Evolutionary conservation across 2,329 filamentous ascomycete species (phyloP).

Genomic region (Cordyceps cicadae): DNA sequence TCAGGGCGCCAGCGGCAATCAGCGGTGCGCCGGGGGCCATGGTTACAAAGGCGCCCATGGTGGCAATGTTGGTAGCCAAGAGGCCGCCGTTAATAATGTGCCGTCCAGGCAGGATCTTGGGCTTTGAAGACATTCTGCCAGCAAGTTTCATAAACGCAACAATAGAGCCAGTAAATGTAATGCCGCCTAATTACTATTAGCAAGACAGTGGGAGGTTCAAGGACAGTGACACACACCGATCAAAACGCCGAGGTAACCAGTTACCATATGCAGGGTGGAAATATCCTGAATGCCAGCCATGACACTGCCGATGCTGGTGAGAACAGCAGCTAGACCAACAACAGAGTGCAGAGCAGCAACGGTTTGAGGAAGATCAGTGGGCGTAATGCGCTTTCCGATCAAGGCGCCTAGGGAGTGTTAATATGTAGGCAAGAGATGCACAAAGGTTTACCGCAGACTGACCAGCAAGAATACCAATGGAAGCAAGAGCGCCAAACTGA

Average conservation of each 20-base stretch:
- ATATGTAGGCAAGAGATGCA: neutral
- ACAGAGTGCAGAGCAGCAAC: constrained; percentile 85
- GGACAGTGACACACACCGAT: constrained; percentile 46
- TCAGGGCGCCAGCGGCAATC: constrained; percentile 70
- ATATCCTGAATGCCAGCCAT: constrained; percentile 64
- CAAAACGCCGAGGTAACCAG: constrained; percentile 76
- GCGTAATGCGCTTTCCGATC: constrained; percentile 79
- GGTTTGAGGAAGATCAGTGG: constrained; percentile 80
- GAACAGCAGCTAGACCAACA: constrained; percentile 77
- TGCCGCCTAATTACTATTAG: constrained; percentile 43
- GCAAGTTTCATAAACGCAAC: constrained; percentile 84
- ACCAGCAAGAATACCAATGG: constrained; percentile 59
- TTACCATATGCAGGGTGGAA: constrained; percentile 74
- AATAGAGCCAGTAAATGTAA: constrained; percentile 86
- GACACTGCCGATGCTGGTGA: constrained; percentile 83
- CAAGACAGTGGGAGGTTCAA: neutral
- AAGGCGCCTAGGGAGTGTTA: constrained; percentile 45
- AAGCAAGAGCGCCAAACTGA: constrained; percentile 71
- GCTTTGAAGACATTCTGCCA: constrained; percentile 71
- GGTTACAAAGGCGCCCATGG: constrained; percentile 75
- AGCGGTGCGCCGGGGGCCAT: constrained; percentile 72
- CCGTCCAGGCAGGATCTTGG: constrained; percentile 62
- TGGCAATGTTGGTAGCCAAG: constrained; percentile 67
- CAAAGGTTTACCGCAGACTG: constrained; percentile 12
- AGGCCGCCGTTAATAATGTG: constrained; percentile 69